Evolutionary conservation across 78 protist species (phyloP).

Genomic region (Trichosphaerium sp.): DNA sequence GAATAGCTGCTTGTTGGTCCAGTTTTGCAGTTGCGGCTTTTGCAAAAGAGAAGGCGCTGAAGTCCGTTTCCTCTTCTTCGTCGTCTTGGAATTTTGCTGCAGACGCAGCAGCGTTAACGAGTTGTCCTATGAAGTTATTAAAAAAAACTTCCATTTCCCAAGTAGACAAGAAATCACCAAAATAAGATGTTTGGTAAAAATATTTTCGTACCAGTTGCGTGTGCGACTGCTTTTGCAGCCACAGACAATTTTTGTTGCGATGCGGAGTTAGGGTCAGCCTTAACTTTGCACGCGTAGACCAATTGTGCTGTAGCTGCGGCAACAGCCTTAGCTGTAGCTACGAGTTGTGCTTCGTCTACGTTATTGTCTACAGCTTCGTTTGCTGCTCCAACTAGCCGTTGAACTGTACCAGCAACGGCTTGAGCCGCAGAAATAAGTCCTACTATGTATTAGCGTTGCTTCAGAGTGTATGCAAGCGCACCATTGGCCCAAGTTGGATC

Average conservation of each 20-base stretch:
- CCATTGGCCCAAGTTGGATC: constrained; percentile 39
- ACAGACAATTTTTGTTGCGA: constrained; percentile 41
- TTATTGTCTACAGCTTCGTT: constrained; percentile 28
- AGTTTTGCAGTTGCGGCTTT: too few relatives aligned
- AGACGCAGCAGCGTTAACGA: too few relatives aligned
- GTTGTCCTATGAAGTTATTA: too few relatives aligned
- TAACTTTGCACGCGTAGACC: constrained; percentile 49
- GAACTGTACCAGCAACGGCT: constrained; percentile 36
- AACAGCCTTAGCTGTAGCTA: constrained; percentile 39
- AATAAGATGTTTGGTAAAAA: too few relatives aligned
- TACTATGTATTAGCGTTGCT: constrained; percentile 27
- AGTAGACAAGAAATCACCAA: too few relatives aligned
- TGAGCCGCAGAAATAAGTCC: constrained; percentile 57
- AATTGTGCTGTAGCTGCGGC: constrained; percentile 47
- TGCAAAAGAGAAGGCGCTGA: too few relatives aligned
- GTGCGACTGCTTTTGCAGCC: constrained; percentile 35
- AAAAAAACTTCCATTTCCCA: too few relatives aligned
- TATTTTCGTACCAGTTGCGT: too few relatives aligned
- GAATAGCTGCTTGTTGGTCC: too few relatives aligned
- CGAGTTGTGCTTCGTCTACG: constrained; percentile 49
- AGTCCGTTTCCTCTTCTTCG: too few relatives aligned
- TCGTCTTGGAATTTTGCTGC: too few relatives aligned
- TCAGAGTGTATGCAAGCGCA: too few relatives aligned
- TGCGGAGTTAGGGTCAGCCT: constrained; percentile 17
- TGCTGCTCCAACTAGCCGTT: constrained; percentile 26